Evolutionary conservation across 129 eudicot species (phyloP), one percentile per base, ranked within the genome.

Genomic region (Centrapalus pauciflorus): DNA sequence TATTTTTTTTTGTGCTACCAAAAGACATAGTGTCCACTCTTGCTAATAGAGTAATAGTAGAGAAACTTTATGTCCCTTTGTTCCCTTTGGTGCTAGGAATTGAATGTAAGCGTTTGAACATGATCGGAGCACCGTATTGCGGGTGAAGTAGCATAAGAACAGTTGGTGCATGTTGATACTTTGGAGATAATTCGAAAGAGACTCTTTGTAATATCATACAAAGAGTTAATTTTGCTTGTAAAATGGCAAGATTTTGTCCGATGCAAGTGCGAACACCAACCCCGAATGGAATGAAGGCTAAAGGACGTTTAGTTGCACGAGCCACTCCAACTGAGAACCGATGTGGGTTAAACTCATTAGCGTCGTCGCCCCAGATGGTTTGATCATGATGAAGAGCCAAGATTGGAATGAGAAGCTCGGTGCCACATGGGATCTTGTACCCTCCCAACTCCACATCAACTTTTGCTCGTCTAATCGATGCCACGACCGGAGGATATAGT

Each of bases 371-470:
- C 98, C 98, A 92, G 2, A 85, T 78, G 7, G 74, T 69, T 54
- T 82, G 88, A 65, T 88, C 98, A 66, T 92, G 98, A 76, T 92
- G 98, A 57, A 92, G 84, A 20, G 95, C 96, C 57, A 88, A 41
- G 61, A 88, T 79, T 7, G 98, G 98, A 33, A 92, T 71, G 3
- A 92, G 74, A 17, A 92, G 83, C 64, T 92, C 98, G 1, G 87
- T 88, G 6, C 95, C 98, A 2, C 81, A 67, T 5, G 91, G 90
- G 40, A 92, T 80, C 50, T 75, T 80, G 54, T 77, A 82, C 9
- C 89, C 87, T 6, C 95, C 98, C 30, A 92, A 35, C 63, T 85
- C 82, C 68, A 81, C 83, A 4, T 87, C 88, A 12, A 61, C 55
- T 62, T 83, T 92, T 17, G 98, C 87, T 57, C 90, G 78, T 64